Conservation (phyloP, 306 rosid species). For the Senna siamea region DNA sequence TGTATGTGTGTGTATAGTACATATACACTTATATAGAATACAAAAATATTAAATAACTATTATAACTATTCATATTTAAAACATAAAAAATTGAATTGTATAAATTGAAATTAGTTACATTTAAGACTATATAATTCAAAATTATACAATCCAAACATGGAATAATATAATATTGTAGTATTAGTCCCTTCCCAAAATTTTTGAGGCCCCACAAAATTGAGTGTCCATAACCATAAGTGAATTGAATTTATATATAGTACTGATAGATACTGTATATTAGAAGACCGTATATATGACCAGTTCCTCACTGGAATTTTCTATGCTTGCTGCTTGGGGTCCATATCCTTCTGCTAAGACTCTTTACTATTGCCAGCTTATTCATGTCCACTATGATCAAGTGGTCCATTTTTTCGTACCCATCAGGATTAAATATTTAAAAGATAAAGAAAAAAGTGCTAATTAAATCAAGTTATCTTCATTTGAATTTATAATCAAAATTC, state of each 20-base stretch:
- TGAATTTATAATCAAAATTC: slow-evolving; percentile 3
- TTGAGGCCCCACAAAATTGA: slow-evolving; percentile 59
- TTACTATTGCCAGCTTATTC: neutral
- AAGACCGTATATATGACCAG: slow-evolving; percentile 52
- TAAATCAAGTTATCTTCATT: no score
- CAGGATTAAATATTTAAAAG: neutral
- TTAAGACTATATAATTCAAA: no score
- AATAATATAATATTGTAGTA: no score
- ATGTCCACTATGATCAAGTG: slow-evolving; percentile 22
- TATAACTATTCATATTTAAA: no score
- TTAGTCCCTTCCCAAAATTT: slow-evolving; percentile 47
- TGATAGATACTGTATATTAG: slow-evolving; percentile 46
- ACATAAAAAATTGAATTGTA: no score
- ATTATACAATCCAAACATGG: no score
- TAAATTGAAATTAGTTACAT: no score
- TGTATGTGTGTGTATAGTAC: no score
- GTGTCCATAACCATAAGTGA: slow-evolving; percentile 45
- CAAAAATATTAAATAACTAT: no score
- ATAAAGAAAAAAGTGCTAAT: neutral
- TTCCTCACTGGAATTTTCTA: slow-evolving; percentile 56
- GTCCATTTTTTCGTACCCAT: slow-evolving; percentile 22
- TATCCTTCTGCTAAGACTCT: slow-evolving; percentile 38
- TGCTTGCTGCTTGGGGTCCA: slow-evolving; percentile 27
- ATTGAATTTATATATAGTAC: slow-evolving; percentile 15
- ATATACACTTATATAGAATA: no score